These are phyloP conservation scores for Amoebophrya sp. DNA, from an alignment of 169 alveolate species.

Conservation along the genomic window DNA sequence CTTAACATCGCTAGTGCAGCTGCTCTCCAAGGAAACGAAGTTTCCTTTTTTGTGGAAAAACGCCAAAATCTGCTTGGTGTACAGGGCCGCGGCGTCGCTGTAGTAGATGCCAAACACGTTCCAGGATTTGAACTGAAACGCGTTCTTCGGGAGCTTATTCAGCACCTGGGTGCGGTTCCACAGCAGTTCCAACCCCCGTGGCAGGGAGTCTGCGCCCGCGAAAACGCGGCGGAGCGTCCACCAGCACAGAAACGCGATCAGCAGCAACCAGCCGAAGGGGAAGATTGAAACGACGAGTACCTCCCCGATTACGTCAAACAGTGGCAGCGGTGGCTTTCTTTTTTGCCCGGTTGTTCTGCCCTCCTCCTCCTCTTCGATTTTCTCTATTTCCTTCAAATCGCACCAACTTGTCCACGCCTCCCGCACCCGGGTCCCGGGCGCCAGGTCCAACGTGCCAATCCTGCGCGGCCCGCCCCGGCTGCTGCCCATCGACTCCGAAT, in stretches of 20 bases:
- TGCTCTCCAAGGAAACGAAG: no score
- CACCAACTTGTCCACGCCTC: background rate
- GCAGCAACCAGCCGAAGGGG: constrained; percentile 4
- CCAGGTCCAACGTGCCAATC: background rate
- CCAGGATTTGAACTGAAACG: background rate
- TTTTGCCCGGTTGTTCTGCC: background rate
- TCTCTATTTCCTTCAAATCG: background rate
- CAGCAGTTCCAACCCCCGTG: background rate
- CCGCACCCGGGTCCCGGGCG: background rate
- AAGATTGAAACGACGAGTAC: background rate
- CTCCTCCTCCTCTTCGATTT: no score
- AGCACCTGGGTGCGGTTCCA: background rate
- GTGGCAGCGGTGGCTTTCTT: background rate
- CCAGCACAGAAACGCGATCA: background rate
- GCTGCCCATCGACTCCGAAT: background rate
- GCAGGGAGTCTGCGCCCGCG: constrained; percentile 13
- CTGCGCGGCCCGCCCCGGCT: background rate
- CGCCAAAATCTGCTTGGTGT: background rate
- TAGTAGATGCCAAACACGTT: constrained; percentile 21
- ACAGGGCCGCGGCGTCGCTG: constrained; percentile 7
- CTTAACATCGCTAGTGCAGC: no score
- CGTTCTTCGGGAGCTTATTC: background rate
- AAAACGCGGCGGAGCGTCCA: background rate
- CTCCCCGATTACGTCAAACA: background rate
- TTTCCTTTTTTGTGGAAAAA: background rate